Percentiles rank a stretch among this genome's conserved stretches.
Conservation (phyloP, 768 basidiomycete genomes). For the Lactifluus volemus region DNA sequence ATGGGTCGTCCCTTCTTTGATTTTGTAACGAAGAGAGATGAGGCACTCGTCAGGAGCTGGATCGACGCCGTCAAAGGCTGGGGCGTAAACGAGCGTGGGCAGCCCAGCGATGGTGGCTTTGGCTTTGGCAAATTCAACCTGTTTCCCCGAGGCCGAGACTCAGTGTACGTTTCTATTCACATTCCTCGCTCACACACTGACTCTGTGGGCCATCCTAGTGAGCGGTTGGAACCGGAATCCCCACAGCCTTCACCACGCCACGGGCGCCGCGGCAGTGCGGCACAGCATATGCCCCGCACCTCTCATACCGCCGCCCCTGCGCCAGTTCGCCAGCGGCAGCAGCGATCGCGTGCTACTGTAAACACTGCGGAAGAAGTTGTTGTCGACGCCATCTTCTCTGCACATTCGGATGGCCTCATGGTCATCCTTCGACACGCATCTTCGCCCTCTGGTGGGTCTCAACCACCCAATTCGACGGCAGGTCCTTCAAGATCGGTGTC, state of each 20-base stretch:
- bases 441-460: neutral
- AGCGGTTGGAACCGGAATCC: constrained; percentile 11
- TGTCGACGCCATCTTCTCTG: constrained; percentile 79
- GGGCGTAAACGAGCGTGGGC: constrained; percentile 78
- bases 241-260: constrained; percentile 1
- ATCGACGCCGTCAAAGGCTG: constrained; percentile 72
- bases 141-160: constrained; percentile 51
- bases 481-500: neutral
- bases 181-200: neutral
- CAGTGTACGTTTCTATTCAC: constrained; percentile 34
- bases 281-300: neutral
- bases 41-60: constrained; percentile 60
- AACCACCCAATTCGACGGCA: neutral
- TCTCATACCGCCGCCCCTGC: neutral
- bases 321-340: neutral
- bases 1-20: constrained; percentile 68
- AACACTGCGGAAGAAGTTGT: constrained; percentile 32
- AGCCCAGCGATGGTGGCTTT: constrained; percentile 78
- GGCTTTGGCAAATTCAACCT: constrained; percentile 68
- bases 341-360: neutral
- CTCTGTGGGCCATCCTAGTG: neutral
- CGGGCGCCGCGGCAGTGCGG: constrained; percentile 1
- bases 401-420: constrained; percentile 78
- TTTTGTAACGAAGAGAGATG: constrained; percentile 58
- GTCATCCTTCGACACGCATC: constrained; percentile 58